Conservation (phyloP, 768 basidiomycete species). For the Amanita molliuscula region DNA sequence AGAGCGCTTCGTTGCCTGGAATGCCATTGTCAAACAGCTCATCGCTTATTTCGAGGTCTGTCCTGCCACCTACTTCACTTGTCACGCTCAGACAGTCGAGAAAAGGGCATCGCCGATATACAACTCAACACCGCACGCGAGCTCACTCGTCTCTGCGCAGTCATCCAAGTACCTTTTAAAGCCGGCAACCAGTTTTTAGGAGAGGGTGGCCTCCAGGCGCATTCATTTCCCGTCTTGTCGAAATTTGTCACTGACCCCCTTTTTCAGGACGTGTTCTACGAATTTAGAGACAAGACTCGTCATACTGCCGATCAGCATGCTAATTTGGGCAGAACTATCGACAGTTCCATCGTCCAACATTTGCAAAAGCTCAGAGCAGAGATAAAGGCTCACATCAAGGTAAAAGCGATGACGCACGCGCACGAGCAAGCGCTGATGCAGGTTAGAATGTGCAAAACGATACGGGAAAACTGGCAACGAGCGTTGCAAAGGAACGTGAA, state of each 20-base stretch:
- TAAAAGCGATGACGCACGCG: conserved; percentile 15
- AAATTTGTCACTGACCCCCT: neutral
- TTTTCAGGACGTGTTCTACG: conserved; percentile 80
- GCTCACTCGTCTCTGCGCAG: conserved; percentile 84
- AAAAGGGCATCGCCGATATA: conserved; percentile 61
- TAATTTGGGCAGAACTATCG: conserved; percentile 91
- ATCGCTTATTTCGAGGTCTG: conserved; percentile 78
- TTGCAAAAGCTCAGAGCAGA: conserved; percentile 90
- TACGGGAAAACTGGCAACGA: conserved; percentile 84
- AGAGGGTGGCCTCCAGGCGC: conserved; percentile 86
- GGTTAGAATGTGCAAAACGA: conserved; percentile 86
- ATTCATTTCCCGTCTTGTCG: conserved; percentile 9
- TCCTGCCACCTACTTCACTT: neutral
- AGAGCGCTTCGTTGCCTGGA: conserved; percentile 91
- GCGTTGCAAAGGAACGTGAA: conserved; percentile 90
- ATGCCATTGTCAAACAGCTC: conserved; percentile 92
- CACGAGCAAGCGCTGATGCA: neutral
- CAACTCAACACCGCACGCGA: conserved; percentile 93
- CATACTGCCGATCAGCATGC: conserved; percentile 93
- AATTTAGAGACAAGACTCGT: conserved; percentile 88
- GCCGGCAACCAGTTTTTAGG: conserved; percentile 96
- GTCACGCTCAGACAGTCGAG: neutral
- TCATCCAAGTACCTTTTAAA: conserved; percentile 95
- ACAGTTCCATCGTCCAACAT: conserved; percentile 95
- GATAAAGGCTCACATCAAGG: conserved; percentile 97